Conservation (phyloP, 441 rosid genomes). For the Raphanus hybrid region DNA sequence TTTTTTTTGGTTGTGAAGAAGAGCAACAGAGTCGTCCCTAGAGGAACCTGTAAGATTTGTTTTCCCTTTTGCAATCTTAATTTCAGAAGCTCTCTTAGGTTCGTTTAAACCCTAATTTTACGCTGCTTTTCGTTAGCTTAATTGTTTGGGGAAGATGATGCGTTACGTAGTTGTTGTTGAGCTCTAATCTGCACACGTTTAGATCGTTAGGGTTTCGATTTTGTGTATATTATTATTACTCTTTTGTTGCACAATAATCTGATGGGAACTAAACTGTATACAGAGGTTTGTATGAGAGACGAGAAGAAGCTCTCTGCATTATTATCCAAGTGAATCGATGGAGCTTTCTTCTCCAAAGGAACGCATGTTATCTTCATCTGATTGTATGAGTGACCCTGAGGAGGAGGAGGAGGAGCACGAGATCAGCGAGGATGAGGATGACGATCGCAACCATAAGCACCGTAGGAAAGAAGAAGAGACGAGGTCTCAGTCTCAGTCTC, state of each 20-base stretch:
- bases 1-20: conserved; percentile 4
- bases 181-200: conserved; percentile 1
- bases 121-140: background rate
- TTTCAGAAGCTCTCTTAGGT: conserved; percentile 25
- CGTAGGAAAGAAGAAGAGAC: conserved; percentile 95
- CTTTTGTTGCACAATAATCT: too few species aligned
- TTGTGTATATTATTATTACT: too few species aligned
- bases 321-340: conserved; percentile 49
- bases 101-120: conserved; percentile 38
- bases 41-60: conserved; percentile 38
- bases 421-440: conserved; percentile 97
- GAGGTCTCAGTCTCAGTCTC: conserved; percentile 68
- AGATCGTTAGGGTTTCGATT: conserved; percentile 22
- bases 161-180: background rate
- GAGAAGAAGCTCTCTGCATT: conserved; percentile 36
- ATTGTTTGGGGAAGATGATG: background rate
- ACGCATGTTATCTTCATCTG: conserved; percentile 66
- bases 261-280: conserved; percentile 24
- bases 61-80: conserved; percentile 9
- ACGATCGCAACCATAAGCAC: conserved; percentile 98
- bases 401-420: conserved; percentile 79
- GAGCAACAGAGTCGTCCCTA: conserved; percentile 6
- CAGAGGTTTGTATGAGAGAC: conserved; percentile 43
- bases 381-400: conserved; percentile 75
- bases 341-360: conserved; percentile 79